Evolutionary conservation across 805 yeast genomes (phyloP).

Genomic region (Candida xiaguanensis): DNA sequence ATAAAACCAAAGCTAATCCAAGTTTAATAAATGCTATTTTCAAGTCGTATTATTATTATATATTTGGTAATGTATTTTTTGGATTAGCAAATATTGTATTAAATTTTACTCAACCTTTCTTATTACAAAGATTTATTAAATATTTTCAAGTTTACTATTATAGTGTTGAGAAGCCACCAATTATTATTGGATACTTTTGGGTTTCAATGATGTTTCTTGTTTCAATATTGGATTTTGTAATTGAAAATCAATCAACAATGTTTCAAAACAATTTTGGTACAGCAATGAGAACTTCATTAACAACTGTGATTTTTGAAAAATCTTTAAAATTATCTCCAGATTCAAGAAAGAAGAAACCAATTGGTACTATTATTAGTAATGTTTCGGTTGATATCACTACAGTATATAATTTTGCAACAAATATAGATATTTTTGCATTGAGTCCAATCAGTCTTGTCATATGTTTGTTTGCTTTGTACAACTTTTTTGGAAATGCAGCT

Average conservation of each 20-base stretch:
- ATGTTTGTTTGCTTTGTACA: slow-evolving; percentile 29
- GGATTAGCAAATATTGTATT: slow-evolving; percentile 20
- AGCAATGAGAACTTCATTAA: slow-evolving; percentile 18
- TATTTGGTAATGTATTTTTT: slow-evolving; percentile 4
- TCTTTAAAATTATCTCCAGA: slow-evolving; percentile 29
- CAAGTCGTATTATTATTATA: slow-evolving; percentile 10
- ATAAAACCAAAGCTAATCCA: slow-evolving; percentile 10
- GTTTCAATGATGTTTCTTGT: slow-evolving; percentile 23
- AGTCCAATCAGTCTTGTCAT: slow-evolving; percentile 22
- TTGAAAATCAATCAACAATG: slow-evolving; percentile 19
- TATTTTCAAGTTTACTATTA: slow-evolving; percentile 17
- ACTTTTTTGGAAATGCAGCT: slow-evolving; percentile 31
- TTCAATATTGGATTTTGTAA: slow-evolving; percentile 19
- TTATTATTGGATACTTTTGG: slow-evolving; percentile 23
- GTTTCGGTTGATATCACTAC: slow-evolving; percentile 27
- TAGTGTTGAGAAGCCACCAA: slow-evolving; percentile 16
- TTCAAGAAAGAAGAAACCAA: slow-evolving; percentile 25
- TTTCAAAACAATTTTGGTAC: slow-evolving; percentile 12
- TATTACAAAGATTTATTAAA: slow-evolving; percentile 24
- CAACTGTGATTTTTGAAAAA: slow-evolving; percentile 24
- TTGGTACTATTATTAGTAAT: slow-evolving; percentile 32
- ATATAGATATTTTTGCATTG: slow-evolving; percentile 13
- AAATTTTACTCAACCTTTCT: slow-evolving; percentile 25
- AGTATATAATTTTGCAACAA: slow-evolving; percentile 6
- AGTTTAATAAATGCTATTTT: slow-evolving; percentile 12